Conservation (phyloP, 2,329 filamentous ascomycete species). For the Passalora sequoiae region DNA sequence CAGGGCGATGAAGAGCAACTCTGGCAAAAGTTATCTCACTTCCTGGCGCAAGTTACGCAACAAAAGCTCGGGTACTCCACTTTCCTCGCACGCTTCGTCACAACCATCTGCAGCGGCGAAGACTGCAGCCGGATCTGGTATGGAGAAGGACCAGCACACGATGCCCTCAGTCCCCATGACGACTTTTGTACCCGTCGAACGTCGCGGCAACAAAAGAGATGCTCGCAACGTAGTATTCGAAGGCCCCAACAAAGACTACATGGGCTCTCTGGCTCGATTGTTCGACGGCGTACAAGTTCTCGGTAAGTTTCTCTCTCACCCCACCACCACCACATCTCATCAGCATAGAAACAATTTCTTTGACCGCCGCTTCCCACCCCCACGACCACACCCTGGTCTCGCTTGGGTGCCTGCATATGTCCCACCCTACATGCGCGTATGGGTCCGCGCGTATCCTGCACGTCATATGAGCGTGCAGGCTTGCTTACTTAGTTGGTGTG, state of each 20-base stretch:
- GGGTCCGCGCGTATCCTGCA: constrained; percentile 1
- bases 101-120: neutral
- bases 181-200: constrained; percentile 63
- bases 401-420: constrained; percentile 13
- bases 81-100: constrained; percentile 24
- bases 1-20: constrained; percentile 48
- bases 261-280: constrained; percentile 79
- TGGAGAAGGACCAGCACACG: constrained; percentile 55
- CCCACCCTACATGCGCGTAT: neutral
- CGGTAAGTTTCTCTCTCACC: constrained; percentile 55
- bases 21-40: constrained; percentile 72
- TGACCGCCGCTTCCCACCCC: constrained; percentile 7
- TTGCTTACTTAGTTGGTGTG: neutral
- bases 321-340: constrained; percentile 12
- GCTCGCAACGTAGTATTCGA: constrained; percentile 63
- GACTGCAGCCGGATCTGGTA: constrained; percentile 10
- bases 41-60: constrained; percentile 86
- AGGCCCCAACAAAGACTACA: constrained; percentile 84
- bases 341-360: constrained; percentile 5
- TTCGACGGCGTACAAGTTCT: constrained; percentile 91
- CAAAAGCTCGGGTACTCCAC: constrained; percentile 68
- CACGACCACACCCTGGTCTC: constrained; percentile 6
- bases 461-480: constrained; percentile 4
- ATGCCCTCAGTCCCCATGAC: constrained; percentile 56
- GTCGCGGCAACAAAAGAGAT: constrained; percentile 43